Evolutionary conservation across 2,329 filamentous ascomycete genomes (phyloP), one percentile per base, ranked within the genome.

Genomic region (Cordyceps cicadae): DNA sequence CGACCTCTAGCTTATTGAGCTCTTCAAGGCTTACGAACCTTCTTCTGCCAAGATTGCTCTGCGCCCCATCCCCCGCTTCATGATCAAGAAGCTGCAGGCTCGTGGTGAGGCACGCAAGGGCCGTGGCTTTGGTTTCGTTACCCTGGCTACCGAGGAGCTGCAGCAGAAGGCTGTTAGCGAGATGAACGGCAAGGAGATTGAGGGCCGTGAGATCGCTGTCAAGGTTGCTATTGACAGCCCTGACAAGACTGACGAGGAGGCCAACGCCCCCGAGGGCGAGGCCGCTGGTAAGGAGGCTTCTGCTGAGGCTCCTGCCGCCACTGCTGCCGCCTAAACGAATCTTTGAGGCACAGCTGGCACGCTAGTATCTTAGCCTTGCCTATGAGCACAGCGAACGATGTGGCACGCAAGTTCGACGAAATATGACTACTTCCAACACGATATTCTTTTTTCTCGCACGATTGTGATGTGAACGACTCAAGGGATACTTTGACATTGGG

Each of bases 201-300:
- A 97, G 77, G 94, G 93, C 66, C 93, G 94, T 72, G 93, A 97
- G 82, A 99, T 99, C 69, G 94, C 94, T 66, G 94, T 99, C 84
- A 99, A 99, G 89, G 92, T 99, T 74, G 94, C 94, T 73, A 97
- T 99, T 73, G 94, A 99, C 82, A 97, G 92, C 83, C 94, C 94
- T 66, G 93, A 95, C 79, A 99, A 97, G 88, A 87, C 85, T 63
- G 85, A 88, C 66, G 93, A 97, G 78, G 93, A 97, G 74, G 86
- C 89, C 71, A 88, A 82, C 70, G 77, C 77, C 64, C 75, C 75
- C 56, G 77, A 80, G 66, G 71, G 73, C 56, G 73, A 72, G 64
- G 76, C 77, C 70, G 68, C 72, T 67, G 76, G 73, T 63, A 76
- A 81, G 63, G 68, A 71, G 60, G 72, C 73, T 65, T 62, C 68